Conservation (phyloP, 2,329 filamentous ascomycete genomes). For the Xylaria sp. region DNA sequence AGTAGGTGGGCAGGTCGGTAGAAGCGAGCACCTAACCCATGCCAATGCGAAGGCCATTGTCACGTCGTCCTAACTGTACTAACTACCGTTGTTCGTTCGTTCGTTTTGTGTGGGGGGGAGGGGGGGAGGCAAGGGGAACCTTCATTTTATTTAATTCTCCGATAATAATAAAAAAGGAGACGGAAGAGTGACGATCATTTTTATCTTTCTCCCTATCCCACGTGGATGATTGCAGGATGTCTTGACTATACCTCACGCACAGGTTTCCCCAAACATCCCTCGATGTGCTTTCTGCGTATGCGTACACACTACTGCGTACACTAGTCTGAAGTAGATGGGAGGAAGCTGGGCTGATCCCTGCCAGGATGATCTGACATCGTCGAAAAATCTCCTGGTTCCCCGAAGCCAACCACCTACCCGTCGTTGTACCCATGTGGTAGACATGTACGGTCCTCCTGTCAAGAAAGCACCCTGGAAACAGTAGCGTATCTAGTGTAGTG, state of each 20-base stretch:
- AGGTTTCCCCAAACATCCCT: not conserved
- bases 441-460: slow-evolving; percentile 8
- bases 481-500: not conserved
- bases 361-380: slow-evolving; percentile 7
- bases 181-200: not conserved
- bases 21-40: slow-evolving; percentile 6
- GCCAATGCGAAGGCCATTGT: slow-evolving; percentile 1
- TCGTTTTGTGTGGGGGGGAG: too few species aligned
- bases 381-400: not conserved
- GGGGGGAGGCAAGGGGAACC: too few species aligned
- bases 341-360: slow-evolving; percentile 17
- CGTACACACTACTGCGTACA: too few species aligned
- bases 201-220: slow-evolving; percentile 20
- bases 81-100: not conserved
- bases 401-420: not conserved
- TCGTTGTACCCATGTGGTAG: not conserved
- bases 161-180: not conserved
- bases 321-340: not conserved
- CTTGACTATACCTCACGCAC: not conserved
- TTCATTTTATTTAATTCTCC: too few species aligned
- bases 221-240: slow-evolving; percentile 30
- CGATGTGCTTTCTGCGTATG: slow-evolving; percentile 4
- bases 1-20: not conserved
- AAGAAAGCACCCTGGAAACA: too few species aligned
- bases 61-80: not conserved